Percentiles rank a stretch among this genome's conserved stretches.
Conservation (phyloP, 2,329 filamentous ascomycete species). For the Cordyceps pruinosa region DNA sequence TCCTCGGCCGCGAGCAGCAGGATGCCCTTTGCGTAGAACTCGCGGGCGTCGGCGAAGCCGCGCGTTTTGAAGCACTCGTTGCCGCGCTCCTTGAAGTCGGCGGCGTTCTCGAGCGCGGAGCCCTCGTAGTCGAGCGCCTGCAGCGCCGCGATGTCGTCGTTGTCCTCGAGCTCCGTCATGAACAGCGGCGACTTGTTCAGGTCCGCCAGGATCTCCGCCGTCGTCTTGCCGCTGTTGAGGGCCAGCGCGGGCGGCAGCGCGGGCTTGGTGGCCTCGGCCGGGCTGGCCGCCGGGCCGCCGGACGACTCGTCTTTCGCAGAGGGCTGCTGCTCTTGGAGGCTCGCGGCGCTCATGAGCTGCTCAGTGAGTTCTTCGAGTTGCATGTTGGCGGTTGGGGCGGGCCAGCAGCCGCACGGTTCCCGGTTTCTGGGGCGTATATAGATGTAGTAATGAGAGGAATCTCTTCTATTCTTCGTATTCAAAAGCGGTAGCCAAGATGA, state of each 20-base stretch:
- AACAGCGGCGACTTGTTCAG: constrained; percentile 70
- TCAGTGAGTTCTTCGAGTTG: constrained; percentile 38
- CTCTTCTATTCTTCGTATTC: neutral
- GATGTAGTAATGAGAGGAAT: neutral
- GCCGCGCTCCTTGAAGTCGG: constrained; percentile 83
- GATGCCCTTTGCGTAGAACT: constrained; percentile 88
- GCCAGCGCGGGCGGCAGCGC: constrained; percentile 40
- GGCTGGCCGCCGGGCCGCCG: constrained; percentile 4
- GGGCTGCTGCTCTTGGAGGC: constrained; percentile 1
- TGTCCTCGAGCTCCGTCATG: constrained; percentile 83
- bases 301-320: constrained; percentile 1
- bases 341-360: constrained; percentile 23
- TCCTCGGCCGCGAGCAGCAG: constrained; percentile 61
- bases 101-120: constrained; percentile 72
- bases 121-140: constrained; percentile 91
- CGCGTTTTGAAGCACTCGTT: constrained; percentile 77
- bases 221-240: constrained; percentile 37
- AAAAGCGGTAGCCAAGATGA: neutral
- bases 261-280: constrained; percentile 27
- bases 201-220: constrained; percentile 50
- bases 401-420: neutral
- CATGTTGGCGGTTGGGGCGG: constrained; percentile 21
- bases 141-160: constrained; percentile 76
- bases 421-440: neutral
- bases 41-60: constrained; percentile 74